Evolutionary conservation across 768 basidiomycete genomes (phyloP), one percentile per base, ranked within the genome.

Genomic region (Ramaria sp.): DNA sequence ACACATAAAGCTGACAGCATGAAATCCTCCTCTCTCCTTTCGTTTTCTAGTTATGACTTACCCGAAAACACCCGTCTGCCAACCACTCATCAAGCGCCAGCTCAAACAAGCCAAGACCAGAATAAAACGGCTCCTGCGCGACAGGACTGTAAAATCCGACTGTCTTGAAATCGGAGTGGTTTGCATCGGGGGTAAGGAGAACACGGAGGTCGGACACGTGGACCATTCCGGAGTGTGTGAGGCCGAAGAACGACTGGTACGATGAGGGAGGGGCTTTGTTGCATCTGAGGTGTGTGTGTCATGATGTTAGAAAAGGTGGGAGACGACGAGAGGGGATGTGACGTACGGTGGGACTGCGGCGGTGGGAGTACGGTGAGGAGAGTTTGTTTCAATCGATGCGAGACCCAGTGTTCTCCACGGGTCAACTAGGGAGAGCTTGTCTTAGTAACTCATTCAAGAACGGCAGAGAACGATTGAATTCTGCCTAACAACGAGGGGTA

Each of bases 331-430:
- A n/a, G 16, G 34, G 2, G 18, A 18, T 13, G 15, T 22, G 9
- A 57, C 69, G 59, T 62, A 74, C 72, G 61, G 42, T 16, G 76
- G 76, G 15, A 77, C 63, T 6, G 62, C 58, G 2, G 61, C 63
- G 0, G 68, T 69, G 15, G 74, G 69, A 30, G 62, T 63, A 5
- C 76, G 68, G 16, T 69, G 66, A 12, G 76, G 76, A 6, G 75
- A 65, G 55, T 75, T 72, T 5, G 66, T 55, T 58, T 77, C 76
- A 32, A 75, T 75, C 3, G 75, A 76, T 3, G 73, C 73, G 2
- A 77, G 64, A 1, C 75, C 72, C 73, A 76, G 71, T 5, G 75
- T 77, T 28, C 75, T 63, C 76, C 76, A 77, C 3, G 75, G 76
- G 57, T 77, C 75, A 54, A 76, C 75, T 77, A 41, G 15, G 5